phyloP scores from a whole-genome alignment of 2,329 filamentous ascomycete species.

The Phialophora macrospora region DNA sequence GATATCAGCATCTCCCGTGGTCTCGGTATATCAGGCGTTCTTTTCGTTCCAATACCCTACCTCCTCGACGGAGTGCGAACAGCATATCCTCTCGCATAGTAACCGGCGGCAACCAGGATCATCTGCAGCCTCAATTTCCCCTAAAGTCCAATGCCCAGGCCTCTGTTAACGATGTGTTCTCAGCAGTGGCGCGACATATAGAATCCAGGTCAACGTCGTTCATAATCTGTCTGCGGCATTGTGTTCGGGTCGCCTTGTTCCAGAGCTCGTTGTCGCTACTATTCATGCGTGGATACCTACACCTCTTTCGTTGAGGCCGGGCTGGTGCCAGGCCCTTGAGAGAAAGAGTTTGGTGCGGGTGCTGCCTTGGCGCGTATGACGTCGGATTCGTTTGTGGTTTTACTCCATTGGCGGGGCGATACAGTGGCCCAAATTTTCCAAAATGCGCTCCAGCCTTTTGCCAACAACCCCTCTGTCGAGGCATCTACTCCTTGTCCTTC shows the following conservation, averaged over 20 bases:
- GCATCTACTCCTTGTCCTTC: not conserved
- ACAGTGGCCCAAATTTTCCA: not conserved
- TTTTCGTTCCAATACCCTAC: not conserved
- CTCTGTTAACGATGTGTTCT: not conserved
- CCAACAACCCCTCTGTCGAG: constrained; percentile 1
- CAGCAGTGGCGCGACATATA: not conserved
- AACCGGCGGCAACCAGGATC: not conserved
- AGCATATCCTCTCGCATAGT: not conserved
- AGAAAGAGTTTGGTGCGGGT: too few species aligned
- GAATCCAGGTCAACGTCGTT: not conserved
- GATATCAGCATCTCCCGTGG: not conserved
- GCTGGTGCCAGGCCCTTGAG: not conserved
- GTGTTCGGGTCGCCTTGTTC: not conserved
- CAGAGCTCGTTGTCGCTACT: not conserved
- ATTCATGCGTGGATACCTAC: not conserved
- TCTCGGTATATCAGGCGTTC: not conserved
- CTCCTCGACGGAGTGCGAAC: not conserved
- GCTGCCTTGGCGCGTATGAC: constrained; percentile 5
- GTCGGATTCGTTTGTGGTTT: not conserved
- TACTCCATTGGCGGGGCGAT: constrained; percentile 2
- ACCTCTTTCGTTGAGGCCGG: not conserved
- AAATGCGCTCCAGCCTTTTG: constrained; percentile 1
- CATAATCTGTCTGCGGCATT: not conserved
- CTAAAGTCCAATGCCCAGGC: not conserved
- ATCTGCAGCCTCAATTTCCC: not conserved